phyloP scores from a whole-genome alignment of 805 yeast genomes.

The Starmerella davenportii region DNA sequence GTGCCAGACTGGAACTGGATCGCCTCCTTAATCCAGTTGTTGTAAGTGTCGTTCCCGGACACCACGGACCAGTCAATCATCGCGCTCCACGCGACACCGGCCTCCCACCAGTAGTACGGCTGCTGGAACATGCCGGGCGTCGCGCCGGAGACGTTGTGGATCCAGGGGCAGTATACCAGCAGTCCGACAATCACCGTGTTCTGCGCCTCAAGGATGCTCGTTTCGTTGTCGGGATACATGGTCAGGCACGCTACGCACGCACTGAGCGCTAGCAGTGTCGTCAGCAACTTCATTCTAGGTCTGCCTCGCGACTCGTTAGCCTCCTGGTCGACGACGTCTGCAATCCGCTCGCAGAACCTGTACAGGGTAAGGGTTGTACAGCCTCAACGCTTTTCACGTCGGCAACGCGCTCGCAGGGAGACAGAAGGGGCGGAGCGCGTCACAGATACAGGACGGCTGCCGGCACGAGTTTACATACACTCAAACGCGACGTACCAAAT shows the following conservation, averaged over 20 bases:
- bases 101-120: constrained; percentile 99
- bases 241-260: not conserved
- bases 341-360: no score
- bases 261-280: not conserved
- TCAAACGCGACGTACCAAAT: no score
- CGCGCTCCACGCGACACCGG: constrained; percentile 89
- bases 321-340: no score
- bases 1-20: constrained; percentile 57
- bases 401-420: no score
- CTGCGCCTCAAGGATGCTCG: constrained; percentile 33
- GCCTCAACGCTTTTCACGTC: no score
- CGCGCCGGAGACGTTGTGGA: constrained; percentile 48
- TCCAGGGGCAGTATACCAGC: constrained; percentile 41
- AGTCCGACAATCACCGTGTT: constrained; percentile 40
- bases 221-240: constrained; percentile 19
- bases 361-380: no score
- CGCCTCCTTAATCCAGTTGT: constrained; percentile 39
- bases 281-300: not conserved
- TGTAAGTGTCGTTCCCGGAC: constrained; percentile 54
- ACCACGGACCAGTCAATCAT: constrained; percentile 61
- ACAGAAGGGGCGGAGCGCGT: no score
- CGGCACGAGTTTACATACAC: no score
- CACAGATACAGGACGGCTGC: no score
- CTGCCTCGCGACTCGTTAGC: no score
- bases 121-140: constrained; percentile 69